These are phyloP conservation scores for Tanozyma kutaoensis DNA, from an alignment of 805 yeast species.

Conservation along the genomic window DNA sequence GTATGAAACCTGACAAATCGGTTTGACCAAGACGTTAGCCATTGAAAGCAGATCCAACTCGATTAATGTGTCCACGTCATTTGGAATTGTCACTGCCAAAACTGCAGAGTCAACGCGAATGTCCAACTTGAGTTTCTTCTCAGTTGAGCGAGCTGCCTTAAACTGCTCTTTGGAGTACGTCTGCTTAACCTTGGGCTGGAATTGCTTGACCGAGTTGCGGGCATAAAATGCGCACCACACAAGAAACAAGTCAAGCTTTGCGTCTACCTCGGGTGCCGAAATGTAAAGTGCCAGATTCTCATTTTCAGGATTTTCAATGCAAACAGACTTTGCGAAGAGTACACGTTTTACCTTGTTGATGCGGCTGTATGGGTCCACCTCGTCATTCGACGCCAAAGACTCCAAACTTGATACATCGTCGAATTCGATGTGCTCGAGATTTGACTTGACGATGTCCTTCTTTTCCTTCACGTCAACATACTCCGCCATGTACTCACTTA, in stretches of 20 bases:
- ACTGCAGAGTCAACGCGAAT: constrained; percentile 19
- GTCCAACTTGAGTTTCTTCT: constrained; percentile 15
- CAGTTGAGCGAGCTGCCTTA: constrained; percentile 6
- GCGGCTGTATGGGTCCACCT: constrained; percentile 1
- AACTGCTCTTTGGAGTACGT: constrained; percentile 14
- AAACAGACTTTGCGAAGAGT: constrained; percentile 12
- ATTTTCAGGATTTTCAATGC: constrained; percentile 11
- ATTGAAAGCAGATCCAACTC: constrained; percentile 25
- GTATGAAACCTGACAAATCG: constrained; percentile 17
- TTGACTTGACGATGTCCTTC: constrained; percentile 12
- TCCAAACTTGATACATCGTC: constrained; percentile 23
- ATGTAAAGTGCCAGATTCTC: constrained; percentile 15
- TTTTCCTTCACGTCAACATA: constrained; percentile 17
- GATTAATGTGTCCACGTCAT: constrained; percentile 30
- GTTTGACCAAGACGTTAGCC: constrained; percentile 12
- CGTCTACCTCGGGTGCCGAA: constrained; percentile 22
- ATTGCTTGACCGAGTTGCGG: constrained; percentile 14
- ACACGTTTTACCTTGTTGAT: constrained; percentile 20
- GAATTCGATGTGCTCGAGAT: constrained; percentile 8
- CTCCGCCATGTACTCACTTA: constrained; percentile 25
- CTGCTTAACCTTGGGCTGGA: constrained; percentile 18
- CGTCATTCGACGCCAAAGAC: constrained; percentile 7
- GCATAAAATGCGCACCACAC: constrained; percentile 30
- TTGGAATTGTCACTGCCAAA: constrained; percentile 30
- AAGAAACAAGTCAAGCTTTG: constrained; percentile 24